These are phyloP conservation scores for Ophiostoma pallidulum DNA, from an alignment of 2,329 filamentous ascomycete genomes.

Conservation along the genomic window DNA sequence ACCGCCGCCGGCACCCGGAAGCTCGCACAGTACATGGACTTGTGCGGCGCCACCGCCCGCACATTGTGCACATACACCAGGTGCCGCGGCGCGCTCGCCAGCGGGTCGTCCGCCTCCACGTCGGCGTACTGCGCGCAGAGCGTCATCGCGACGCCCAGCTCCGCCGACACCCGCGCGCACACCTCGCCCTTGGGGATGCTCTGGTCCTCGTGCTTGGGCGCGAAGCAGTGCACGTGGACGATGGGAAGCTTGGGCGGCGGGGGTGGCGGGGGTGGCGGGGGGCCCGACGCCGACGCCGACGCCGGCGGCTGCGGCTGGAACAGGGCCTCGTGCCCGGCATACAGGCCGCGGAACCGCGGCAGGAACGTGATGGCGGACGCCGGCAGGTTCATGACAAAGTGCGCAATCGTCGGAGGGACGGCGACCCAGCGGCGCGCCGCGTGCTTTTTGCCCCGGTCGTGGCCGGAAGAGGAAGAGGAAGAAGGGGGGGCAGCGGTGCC, in stretches of 20 bases:
- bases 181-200: conserved; percentile 43
- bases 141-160: conserved; percentile 50
- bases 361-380: conserved; percentile 83
- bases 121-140: conserved; percentile 28
- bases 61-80: conserved; percentile 58
- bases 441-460: not conserved
- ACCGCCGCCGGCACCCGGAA: conserved; percentile 78
- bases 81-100: conserved; percentile 18
- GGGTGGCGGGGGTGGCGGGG: too few relatives aligned
- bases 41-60: conserved; percentile 81
- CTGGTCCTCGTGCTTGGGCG: conserved; percentile 68
- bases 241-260: conserved; percentile 67
- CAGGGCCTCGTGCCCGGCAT: conserved; percentile 57
- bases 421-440: conserved; percentile 25
- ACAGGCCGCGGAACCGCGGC: conserved; percentile 65
- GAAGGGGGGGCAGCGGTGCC: too few relatives aligned
- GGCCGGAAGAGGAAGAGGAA: too few relatives aligned
- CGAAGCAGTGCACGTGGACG: conserved; percentile 93
- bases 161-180: conserved; percentile 54
- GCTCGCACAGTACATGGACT: conserved; percentile 93
- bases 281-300: too few relatives aligned
- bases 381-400: conserved; percentile 97
- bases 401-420: conserved; percentile 69
- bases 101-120: conserved; percentile 28
- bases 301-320: too few relatives aligned